A percentile compares a stretch with the other conserved stretches of the same genome.
phyloP scores from a whole-genome alignment of 306 rosid genomes.

The Amphicarpaea edgeworthii region DNA sequence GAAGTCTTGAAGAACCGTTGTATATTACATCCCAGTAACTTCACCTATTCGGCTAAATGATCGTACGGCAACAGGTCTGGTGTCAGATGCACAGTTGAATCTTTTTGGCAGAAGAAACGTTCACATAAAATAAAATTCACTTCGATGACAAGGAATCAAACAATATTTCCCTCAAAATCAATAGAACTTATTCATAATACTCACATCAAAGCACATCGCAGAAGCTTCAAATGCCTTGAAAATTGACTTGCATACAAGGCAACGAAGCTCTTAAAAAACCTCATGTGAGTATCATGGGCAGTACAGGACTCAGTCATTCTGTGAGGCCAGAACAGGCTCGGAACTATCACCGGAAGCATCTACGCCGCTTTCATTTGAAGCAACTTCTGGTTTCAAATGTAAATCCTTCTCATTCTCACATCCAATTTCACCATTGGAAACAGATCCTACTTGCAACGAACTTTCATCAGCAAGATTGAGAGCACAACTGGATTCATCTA shows the following conservation, averaged over 20 bases:
- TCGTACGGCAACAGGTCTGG: conserved; percentile 38
- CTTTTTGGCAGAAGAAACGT: conserved; percentile 42
- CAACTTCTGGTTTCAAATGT: conserved; percentile 42
- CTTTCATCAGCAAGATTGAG: conserved; percentile 43
- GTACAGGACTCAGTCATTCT: conserved; percentile 45
- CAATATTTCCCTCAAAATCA: conserved; percentile 43
- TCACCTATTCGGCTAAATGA: conserved; percentile 11
- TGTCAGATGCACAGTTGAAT: conserved; percentile 39
- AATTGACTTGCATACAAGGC: conserved; percentile 49
- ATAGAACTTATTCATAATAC: conserved; percentile 48
- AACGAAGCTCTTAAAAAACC: conserved; percentile 33
- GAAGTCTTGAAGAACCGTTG: neutral
- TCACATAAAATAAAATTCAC: conserved; percentile 32
- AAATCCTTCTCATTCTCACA: conserved; percentile 33
- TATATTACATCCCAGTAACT: conserved; percentile 8
- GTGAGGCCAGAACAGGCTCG: conserved; percentile 42
- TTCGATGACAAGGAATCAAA: conserved; percentile 33
- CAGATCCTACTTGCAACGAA: conserved; percentile 44
- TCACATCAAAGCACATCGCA: conserved; percentile 42
- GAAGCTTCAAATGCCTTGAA: conserved; percentile 50
- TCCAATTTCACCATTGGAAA: conserved; percentile 43
- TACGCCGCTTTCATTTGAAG: conserved; percentile 49
- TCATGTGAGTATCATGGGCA: conserved; percentile 31
- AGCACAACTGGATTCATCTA: conserved; percentile 45
- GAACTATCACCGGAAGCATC: conserved; percentile 54